Evolutionary conservation across 495 filamentous ascomycete genomes (phyloP), one percentile per base, ranked within the genome.

Genomic region (Neurospora sp.): DNA sequence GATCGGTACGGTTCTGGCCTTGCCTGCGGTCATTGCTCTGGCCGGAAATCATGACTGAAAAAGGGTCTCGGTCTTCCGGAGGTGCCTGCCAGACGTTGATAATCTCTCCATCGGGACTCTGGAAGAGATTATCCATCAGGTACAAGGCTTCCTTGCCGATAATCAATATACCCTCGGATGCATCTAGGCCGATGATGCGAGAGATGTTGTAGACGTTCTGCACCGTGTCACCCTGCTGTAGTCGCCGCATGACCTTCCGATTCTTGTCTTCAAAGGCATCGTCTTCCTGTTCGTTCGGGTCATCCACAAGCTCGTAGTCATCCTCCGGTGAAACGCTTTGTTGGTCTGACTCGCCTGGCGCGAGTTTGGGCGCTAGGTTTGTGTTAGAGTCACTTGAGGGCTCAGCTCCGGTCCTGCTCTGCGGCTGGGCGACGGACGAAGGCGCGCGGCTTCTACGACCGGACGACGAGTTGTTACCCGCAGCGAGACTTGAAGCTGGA

Each of bases 181-280:
- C 94, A 76, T 98, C 95, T 6, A 99, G 84, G 10, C 96, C 96
- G 71, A 97, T 90, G 70, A 99, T 93, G 10, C 96, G 89, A 59
- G 96, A 98, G 72, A 97, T 90, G 78, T 99, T 99, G 85, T 93
- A 96, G 8, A 97, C 93, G 75, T 92, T 90, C 78, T 97, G 93
- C n/a, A 99, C 94, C 71, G 93, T 86, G 77, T 99, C 96, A 6
- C 93, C 93, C 40, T 93, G 92, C 74, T 97, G 92, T 14, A 99
- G 86, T 75, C 93, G 97, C 73, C 96, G 87, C 93, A 98, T 94
- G 69, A 99, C 96, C 82, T 96, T 98, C 18, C 96, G 86, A 78
- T 99, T 98, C 83, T 97, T 98, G 79, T 99, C 96, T 82, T 98
- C 96, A 77, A 93, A 97, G 12, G 90, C 90, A 72, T 96, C 95